Evolutionary conservation across 2,329 filamentous ascomycete species (phyloP).

Genomic region (Epichloe elymi): DNA sequence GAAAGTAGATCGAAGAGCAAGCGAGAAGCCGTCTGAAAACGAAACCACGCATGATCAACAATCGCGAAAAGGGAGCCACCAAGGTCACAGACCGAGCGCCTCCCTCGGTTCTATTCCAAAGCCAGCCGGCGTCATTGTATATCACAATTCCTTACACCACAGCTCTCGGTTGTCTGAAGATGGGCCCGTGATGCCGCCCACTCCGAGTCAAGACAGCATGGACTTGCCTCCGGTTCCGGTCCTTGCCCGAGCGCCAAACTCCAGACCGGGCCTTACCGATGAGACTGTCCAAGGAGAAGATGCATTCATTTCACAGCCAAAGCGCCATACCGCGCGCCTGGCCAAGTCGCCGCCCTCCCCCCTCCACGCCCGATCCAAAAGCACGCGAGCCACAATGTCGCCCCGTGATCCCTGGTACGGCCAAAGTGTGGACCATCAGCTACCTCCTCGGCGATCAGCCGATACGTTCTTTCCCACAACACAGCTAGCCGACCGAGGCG

Average conservation of each 20-base stretch:
- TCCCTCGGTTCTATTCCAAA: conserved; percentile 27
- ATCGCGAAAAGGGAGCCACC: conserved; percentile 7
- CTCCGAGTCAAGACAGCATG: conserved; percentile 27
- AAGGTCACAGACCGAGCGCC: conserved; percentile 15
- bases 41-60: background rate
- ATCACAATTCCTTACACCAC: conserved; percentile 22
- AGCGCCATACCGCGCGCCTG: conserved; percentile 32
- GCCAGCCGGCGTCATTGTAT: conserved; percentile 41
- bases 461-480: conserved; percentile 13
- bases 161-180: conserved; percentile 16
- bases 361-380: conserved; percentile 27
- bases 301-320: conserved; percentile 41
- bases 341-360: conserved; percentile 38
- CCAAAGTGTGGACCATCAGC: conserved; percentile 19
- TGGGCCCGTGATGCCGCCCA: conserved; percentile 17
- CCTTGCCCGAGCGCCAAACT: conserved; percentile 46
- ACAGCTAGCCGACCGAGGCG: background rate
- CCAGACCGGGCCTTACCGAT: conserved; percentile 49
- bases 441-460: conserved; percentile 19
- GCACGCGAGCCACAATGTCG: conserved; percentile 33
- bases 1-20: conserved; percentile 29
- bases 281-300: conserved; percentile 46
- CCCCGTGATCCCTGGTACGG: conserved; percentile 26
- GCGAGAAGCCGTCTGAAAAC: conserved; percentile 15
- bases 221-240: conserved; percentile 37